These are phyloP conservation scores for Pythium phragmiticola DNA, from an alignment of 352 stramenopile species.

Conservation along the genomic window DNA sequence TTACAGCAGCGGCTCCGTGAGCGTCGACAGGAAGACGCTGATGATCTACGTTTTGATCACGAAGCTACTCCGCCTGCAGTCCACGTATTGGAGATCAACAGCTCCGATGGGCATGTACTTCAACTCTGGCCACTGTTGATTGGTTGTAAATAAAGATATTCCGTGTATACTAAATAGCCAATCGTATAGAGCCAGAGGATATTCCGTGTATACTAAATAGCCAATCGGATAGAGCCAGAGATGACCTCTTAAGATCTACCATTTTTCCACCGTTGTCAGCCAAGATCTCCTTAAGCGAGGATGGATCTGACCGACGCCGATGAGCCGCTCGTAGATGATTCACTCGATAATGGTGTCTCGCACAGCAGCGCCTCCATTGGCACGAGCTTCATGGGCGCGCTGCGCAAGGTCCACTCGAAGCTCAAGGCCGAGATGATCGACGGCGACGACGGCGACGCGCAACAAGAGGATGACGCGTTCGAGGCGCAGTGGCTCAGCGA, in stretches of 20 bases:
- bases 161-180: not conserved
- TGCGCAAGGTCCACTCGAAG: conserved; percentile 59
- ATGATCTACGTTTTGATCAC: conserved; percentile 9
- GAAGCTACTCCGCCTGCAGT: no score
- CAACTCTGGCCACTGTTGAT: not conserved
- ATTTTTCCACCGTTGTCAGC: not conserved
- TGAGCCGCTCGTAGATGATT: not conserved
- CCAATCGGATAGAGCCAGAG: not conserved
- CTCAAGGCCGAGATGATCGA: conserved; percentile 44
- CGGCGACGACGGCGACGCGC: conserved; percentile 33
- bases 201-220: not conserved
- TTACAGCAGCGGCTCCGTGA: conserved; percentile 59
- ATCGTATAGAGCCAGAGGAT: not conserved
- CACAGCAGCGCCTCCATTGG: conserved; percentile 26
- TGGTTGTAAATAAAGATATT: not conserved
- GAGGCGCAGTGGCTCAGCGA: conserved; percentile 58
- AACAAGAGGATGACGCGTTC: conserved; percentile 48
- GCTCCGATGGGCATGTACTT: no score
- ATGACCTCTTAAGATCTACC: not conserved
- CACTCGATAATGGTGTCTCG: not conserved
- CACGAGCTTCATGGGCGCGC: conserved; percentile 43
- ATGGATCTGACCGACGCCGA: not conserved
- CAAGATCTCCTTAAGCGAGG: not conserved
- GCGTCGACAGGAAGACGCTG: conserved; percentile 53
- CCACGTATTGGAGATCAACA: no score